Conservation (phyloP, 768 basidiomycete species). For the Scleroderma citrinum region DNA sequence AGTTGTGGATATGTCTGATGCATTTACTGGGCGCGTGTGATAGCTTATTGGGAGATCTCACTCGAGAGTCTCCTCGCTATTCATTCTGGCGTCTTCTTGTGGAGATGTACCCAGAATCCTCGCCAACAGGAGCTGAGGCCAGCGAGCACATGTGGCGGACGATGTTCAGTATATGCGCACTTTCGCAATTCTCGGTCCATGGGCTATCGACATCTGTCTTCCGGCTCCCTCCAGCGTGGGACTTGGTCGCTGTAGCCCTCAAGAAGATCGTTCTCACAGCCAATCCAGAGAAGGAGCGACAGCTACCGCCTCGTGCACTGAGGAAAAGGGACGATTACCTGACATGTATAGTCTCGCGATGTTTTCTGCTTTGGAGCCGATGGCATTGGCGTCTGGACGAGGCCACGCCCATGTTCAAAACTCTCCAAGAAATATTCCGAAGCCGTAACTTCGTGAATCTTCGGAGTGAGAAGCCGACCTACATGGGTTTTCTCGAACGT, state of each 20-base stretch:
- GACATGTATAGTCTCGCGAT: constrained; percentile 61
- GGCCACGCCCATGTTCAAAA: constrained; percentile 52
- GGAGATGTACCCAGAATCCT: constrained; percentile 24
- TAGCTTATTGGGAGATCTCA: constrained; percentile 8
- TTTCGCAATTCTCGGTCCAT: constrained; percentile 71
- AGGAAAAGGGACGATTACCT: constrained; percentile 67
- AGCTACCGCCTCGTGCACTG: constrained; percentile 32
- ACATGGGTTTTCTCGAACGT: constrained; percentile 63
- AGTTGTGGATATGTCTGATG: constrained; percentile 72
- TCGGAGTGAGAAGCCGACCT: constrained; percentile 52
- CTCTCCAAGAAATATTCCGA: constrained; percentile 67
- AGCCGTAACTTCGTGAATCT: constrained; percentile 74
- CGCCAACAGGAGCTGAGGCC: constrained; percentile 33
- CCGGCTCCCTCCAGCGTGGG: constrained; percentile 59
- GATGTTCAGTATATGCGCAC: constrained; percentile 60
- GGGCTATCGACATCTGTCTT: constrained; percentile 38
- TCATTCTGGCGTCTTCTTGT: constrained; percentile 44
- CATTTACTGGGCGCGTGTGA: constrained; percentile 41
- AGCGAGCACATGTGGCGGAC: constrained; percentile 72
- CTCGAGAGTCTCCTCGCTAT: constrained; percentile 17
- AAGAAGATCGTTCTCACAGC: constrained; percentile 52
- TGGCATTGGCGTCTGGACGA: constrained; percentile 74
- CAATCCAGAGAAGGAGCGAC: constrained; percentile 38
- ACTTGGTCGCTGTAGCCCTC: constrained; percentile 51
- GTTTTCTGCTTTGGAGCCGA: constrained; percentile 61